phyloP scores from a whole-genome alignment of 495 filamentous ascomycete genomes.

The Neurospora sp. region DNA sequence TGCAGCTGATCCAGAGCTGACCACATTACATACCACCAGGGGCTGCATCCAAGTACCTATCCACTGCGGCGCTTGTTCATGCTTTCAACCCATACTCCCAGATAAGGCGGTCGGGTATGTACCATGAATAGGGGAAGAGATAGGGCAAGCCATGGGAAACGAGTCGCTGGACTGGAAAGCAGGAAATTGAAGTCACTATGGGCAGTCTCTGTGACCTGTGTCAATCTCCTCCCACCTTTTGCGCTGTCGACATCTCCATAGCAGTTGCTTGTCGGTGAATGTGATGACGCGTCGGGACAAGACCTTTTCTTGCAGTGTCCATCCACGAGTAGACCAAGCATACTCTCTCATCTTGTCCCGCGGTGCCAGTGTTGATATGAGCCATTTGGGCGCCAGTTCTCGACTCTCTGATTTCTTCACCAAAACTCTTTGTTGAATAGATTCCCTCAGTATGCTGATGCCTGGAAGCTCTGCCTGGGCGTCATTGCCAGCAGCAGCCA shows the following conservation, averaged over 20 bases:
- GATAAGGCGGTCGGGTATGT: no score
- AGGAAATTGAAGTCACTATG: no score
- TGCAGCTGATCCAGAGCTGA: no score
- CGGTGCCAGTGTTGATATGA: neutral
- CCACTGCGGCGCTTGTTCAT: no score
- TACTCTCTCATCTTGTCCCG: constrained; percentile 9
- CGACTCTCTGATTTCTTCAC: neutral
- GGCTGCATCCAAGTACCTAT: no score
- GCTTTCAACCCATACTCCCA: no score
- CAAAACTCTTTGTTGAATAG: neutral
- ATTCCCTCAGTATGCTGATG: accelerated
- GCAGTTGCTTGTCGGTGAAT: constrained; percentile 25
- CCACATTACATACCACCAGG: no score
- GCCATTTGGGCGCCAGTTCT: neutral
- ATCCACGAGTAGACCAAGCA: constrained; percentile 25
- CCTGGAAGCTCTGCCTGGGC: neutral
- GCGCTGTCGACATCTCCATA: constrained; percentile 21
- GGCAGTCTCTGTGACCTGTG: neutral
- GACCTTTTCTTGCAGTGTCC: constrained; percentile 35
- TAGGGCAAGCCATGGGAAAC: no score
- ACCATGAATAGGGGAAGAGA: no score
- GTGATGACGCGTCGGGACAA: constrained; percentile 25
- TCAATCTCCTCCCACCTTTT: neutral
- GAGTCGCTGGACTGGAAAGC: no score
- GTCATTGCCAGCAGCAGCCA: neutral